Conservation (phyloP, 345 rosid species). For the Pugionium dolabratum region DNA sequence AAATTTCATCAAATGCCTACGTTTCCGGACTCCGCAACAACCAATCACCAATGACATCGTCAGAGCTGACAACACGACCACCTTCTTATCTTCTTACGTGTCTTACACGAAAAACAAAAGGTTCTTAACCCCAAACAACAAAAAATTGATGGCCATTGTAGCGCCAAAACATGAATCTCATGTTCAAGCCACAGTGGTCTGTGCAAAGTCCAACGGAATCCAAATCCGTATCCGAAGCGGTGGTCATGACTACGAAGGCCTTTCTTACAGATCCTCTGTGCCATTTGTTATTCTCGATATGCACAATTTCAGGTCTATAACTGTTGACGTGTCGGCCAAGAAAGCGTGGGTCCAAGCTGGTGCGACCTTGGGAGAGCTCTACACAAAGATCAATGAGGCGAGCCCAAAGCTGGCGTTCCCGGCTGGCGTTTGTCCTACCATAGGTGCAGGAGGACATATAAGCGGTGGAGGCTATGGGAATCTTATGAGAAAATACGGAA, state of each 20-base stretch:
- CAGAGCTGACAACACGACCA: background rate
- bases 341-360: slow-evolving; percentile 53
- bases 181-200: slow-evolving; percentile 2
- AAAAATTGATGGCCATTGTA: background rate
- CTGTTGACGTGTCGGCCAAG: slow-evolving; percentile 30
- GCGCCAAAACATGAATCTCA: slow-evolving; percentile 4
- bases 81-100: slow-evolving; percentile 8
- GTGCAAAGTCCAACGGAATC: background rate
- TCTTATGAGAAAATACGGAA: slow-evolving; percentile 55
- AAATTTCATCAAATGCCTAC: background rate
- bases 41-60: background rate
- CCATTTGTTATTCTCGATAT: slow-evolving; percentile 55
- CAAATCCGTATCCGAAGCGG: slow-evolving; percentile 46
- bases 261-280: slow-evolving; percentile 46
- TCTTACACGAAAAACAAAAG: slow-evolving; percentile 8
- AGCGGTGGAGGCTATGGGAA: slow-evolving; percentile 59
- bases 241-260: too few species aligned
- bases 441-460: slow-evolving; percentile 59
- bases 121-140: background rate
- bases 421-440: slow-evolving; percentile 46
- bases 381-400: slow-evolving; percentile 45
- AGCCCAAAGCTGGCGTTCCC: slow-evolving; percentile 49
- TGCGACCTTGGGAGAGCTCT: slow-evolving; percentile 57
- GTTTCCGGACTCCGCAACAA: background rate
- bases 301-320: slow-evolving; percentile 43